Percentiles rank a stretch among this genome's conserved stretches.
Conservation (phyloP, 768 basidiomycete species). For the Grammothele lineata region DNA sequence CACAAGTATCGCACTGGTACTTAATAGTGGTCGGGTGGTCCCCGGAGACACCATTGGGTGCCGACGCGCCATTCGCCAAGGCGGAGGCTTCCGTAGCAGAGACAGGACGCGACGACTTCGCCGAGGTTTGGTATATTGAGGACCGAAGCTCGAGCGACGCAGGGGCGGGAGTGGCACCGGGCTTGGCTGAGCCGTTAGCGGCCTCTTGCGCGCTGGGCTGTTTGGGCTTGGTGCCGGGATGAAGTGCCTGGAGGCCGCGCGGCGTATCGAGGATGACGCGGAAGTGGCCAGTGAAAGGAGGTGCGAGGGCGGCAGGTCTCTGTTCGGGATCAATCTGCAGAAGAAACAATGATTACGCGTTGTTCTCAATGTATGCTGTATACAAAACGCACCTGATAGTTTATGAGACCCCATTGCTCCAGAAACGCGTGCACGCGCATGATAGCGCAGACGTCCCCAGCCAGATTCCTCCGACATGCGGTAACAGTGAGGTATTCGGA, state of each 20-base stretch:
- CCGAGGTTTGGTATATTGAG: constrained; percentile 84
- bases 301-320: constrained; percentile 88
- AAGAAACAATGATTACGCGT: not conserved
- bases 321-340: constrained; percentile 93
- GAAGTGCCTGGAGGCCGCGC: constrained; percentile 90
- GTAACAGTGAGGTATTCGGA: constrained; percentile 96
- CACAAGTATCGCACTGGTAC: constrained; percentile 91
- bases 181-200: constrained; percentile 46
- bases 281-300: constrained; percentile 99
- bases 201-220: constrained; percentile 38
- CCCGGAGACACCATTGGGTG: constrained; percentile 39
- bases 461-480: constrained; percentile 91
- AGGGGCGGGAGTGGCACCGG: constrained; percentile 39
- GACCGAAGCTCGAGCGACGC: constrained; percentile 86
- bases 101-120: constrained; percentile 75
- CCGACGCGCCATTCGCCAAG: constrained; percentile 51
- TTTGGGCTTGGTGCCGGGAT: constrained; percentile 67
- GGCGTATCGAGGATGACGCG: constrained; percentile 96
- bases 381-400: constrained; percentile 78
- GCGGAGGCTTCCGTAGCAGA: constrained; percentile 62
- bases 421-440: constrained; percentile 99
- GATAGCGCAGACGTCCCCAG: constrained; percentile 96
- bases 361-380: no score
- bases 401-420: constrained; percentile 98
- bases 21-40: constrained; percentile 35